Conservation (phyloP, 208 protist genomes). For the Leishmania aethiopica region DNA sequence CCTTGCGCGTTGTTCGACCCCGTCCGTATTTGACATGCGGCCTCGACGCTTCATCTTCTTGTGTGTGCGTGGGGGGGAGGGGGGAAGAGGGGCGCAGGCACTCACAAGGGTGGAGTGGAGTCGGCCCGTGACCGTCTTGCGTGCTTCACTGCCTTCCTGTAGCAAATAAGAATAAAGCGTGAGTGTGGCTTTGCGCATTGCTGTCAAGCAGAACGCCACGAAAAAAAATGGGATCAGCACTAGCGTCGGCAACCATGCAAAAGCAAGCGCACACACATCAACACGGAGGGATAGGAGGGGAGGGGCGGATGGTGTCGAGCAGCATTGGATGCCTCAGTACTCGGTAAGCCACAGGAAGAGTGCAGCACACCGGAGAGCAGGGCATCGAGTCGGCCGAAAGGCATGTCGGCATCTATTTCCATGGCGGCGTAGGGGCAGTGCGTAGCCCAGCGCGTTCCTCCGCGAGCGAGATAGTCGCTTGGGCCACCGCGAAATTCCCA, state of each 20-base stretch:
- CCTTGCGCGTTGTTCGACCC: neutral
- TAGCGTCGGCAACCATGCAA: too few species aligned
- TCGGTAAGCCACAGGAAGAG: neutral
- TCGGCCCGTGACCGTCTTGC: neutral
- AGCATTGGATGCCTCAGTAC: neutral
- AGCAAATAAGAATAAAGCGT: too few species aligned
- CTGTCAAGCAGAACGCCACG: neutral
- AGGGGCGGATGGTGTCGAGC: neutral
- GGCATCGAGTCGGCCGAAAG: neutral
- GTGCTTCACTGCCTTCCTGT: neutral
- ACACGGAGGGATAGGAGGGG: neutral
- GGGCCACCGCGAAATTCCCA: conserved; percentile 20
- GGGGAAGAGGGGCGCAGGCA: neutral
- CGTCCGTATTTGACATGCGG: neutral
- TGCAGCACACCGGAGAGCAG: neutral
- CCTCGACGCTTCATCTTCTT: neutral
- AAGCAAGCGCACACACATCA: neutral
- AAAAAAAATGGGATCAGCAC: neutral
- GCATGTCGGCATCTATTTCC: conserved; percentile 6
- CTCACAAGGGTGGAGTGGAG: neutral
- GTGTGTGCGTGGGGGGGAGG: neutral
- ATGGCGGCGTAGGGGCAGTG: conserved; percentile 16
- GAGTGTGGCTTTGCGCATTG: too few species aligned
- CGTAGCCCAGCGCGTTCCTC: conserved; percentile 18
- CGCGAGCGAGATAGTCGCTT: conserved; percentile 13